phyloP scores from a whole-genome alignment of 495 filamentous ascomycete species.

The Viridothelium virens region DNA sequence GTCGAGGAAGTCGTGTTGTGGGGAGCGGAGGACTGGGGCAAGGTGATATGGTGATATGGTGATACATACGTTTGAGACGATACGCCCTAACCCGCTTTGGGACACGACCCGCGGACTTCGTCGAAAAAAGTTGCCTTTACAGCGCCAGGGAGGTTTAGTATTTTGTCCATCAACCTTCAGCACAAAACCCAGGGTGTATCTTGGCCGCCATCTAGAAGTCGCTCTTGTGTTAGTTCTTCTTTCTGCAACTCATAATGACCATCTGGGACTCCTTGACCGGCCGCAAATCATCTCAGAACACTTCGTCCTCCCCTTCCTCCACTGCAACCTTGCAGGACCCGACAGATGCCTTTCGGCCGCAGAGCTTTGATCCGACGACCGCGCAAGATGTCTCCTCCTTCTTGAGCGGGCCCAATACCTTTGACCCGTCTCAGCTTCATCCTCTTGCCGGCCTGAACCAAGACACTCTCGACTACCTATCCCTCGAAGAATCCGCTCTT shows the following conservation, averaged over 20 bases:
- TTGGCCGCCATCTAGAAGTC: not conserved
- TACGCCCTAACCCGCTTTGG: not conserved
- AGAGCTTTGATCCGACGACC: slow-evolving; percentile 58
- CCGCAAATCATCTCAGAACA: slow-evolving; percentile 53
- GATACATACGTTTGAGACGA: not conserved
- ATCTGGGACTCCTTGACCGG: slow-evolving; percentile 86
- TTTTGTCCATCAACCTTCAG: not conserved
- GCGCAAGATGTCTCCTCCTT: slow-evolving; percentile 77
- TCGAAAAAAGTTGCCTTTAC: not conserved
- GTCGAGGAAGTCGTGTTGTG: not conserved
- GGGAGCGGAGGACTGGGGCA: not conserved
- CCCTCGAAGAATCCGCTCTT: slow-evolving; percentile 83
- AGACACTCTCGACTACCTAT: slow-evolving; percentile 84
- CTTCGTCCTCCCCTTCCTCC: slow-evolving; percentile 34
- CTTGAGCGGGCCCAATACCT: slow-evolving; percentile 57
- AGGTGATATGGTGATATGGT: not conserved
- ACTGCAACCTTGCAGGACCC: slow-evolving; percentile 31
- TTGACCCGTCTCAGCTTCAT: slow-evolving; percentile 81
- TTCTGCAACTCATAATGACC: slow-evolving; percentile 37
- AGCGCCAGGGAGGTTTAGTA: not conserved
- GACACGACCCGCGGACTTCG: not conserved
- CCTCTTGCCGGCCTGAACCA: slow-evolving; percentile 92
- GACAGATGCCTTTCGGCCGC: slow-evolving; percentile 45
- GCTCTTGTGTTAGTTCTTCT: not conserved
- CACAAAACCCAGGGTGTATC: too few relatives aligned